Percentiles rank a stretch among this genome's conserved stretches.
These are phyloP conservation scores for Pholiota adiposa DNA, from an alignment of 1,284 basidiomycete species.

Conservation along the genomic window DNA sequence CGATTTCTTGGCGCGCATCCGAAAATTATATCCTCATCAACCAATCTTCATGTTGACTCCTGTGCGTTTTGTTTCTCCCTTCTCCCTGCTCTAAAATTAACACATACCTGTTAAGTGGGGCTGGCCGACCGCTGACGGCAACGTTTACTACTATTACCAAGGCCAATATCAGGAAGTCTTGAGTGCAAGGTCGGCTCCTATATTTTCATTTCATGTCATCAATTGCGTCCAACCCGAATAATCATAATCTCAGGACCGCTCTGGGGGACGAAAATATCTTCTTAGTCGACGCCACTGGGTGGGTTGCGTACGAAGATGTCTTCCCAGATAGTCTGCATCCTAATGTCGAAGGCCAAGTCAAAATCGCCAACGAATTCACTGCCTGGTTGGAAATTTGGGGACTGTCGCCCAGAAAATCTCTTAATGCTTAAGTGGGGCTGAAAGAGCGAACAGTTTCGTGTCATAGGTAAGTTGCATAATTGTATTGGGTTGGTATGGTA, in stretches of 20 bases:
- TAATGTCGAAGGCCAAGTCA: slow-evolving; percentile 48
- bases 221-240: too few species aligned
- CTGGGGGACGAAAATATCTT: slow-evolving; percentile 52
- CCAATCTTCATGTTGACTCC: slow-evolving; percentile 59
- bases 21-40: slow-evolving; percentile 46
- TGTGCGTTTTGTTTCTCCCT: slow-evolving; percentile 28
- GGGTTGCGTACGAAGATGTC: slow-evolving; percentile 55
- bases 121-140: slow-evolving; percentile 57
- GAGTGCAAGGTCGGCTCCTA: slow-evolving; percentile 27
- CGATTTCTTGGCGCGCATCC: slow-evolving; percentile 48
- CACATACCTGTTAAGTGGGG: slow-evolving; percentile 44
- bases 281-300: slow-evolving; percentile 61
- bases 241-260: slow-evolving; percentile 24
- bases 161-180: slow-evolving; percentile 52
- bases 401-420: slow-evolving; percentile 3
- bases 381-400: slow-evolving; percentile 23
- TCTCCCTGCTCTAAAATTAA: neutral
- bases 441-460: neutral
- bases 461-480: neutral
- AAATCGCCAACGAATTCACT: slow-evolving; percentile 50
- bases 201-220: neutral
- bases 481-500: too few species aligned
- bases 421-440: neutral
- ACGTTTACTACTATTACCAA: slow-evolving; percentile 51
- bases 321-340: slow-evolving; percentile 57